phyloP scores from a whole-genome alignment of 106 monocot species.

The Platanthera guangdongensis region DNA sequence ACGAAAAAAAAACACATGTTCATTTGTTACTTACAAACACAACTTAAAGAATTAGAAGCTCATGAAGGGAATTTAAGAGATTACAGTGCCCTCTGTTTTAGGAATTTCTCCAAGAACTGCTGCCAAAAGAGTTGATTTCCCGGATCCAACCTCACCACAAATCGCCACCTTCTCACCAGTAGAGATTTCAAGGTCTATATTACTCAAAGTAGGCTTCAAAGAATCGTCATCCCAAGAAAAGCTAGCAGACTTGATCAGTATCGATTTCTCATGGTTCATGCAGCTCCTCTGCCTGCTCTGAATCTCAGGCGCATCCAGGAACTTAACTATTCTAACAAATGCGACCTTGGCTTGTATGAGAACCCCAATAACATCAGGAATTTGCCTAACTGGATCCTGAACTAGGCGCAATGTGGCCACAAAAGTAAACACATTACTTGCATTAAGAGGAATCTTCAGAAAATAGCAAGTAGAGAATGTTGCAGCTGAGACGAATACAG shows the following conservation, averaged over 20 bases:
- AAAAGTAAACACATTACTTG: conserved; percentile 90
- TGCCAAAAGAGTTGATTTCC: conserved; percentile 87
- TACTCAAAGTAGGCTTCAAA: conserved; percentile 40
- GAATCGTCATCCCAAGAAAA: conserved; percentile 77
- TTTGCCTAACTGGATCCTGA: conserved; percentile 75
- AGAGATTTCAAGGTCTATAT: conserved; percentile 47
- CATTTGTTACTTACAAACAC: too few species aligned
- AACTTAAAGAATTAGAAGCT: background rate
- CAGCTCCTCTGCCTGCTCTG: conserved; percentile 16
- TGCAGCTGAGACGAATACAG: conserved; percentile 74
- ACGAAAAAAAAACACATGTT: too few species aligned
- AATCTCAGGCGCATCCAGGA: conserved; percentile 77
- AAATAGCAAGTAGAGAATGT: conserved; percentile 80
- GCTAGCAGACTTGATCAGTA: conserved; percentile 44
- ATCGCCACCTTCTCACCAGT: conserved; percentile 78
- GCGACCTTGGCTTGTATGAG: conserved; percentile 95
- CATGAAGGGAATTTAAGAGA: background rate
- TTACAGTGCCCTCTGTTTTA: conserved; percentile 53
- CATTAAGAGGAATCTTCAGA: conserved; percentile 56
- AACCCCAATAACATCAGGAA: conserved; percentile 83
- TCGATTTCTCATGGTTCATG: conserved; percentile 10
- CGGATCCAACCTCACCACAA: conserved; percentile 97
- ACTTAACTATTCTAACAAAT: conserved; percentile 53
- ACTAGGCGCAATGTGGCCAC: conserved; percentile 92
- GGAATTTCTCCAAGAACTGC: conserved; percentile 86